These are phyloP conservation scores for Leccinum sublutescens DNA, from an alignment of 768 basidiomycete genomes.

Conservation along the genomic window DNA sequence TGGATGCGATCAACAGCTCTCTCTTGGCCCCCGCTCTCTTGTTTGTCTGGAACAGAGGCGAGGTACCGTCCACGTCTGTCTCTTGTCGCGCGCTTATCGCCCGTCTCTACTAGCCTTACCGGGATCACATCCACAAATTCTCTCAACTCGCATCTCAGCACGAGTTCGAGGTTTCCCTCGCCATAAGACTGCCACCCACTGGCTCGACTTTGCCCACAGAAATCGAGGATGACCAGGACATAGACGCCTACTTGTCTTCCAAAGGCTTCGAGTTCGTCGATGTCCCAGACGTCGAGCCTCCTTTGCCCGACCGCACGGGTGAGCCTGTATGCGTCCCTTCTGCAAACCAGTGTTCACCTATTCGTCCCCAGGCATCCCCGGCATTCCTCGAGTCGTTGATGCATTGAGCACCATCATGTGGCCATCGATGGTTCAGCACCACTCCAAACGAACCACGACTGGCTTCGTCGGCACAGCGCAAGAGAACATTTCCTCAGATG, in stretches of 20 bases:
- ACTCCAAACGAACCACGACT: constrained; percentile 3
- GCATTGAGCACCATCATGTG: constrained; percentile 87
- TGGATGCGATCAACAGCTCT: constrained; percentile 40
- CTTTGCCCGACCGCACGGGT: constrained; percentile 19
- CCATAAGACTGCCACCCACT: constrained; percentile 49
- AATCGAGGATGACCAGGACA: constrained; percentile 48
- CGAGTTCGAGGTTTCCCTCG: constrained; percentile 71
- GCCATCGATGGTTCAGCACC: constrained; percentile 61
- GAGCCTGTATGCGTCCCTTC: neutral
- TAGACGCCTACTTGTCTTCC: constrained; percentile 65
- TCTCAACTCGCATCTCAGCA: constrained; percentile 46
- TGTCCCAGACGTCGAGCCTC: constrained; percentile 12
- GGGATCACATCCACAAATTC: constrained; percentile 52
- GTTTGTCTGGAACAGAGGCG: constrained; percentile 65
- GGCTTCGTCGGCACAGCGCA: neutral
- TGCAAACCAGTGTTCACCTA: neutral
- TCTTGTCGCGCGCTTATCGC: constrained; percentile 3
- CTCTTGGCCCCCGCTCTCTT: constrained; percentile 60
- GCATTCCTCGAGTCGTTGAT: constrained; percentile 69
- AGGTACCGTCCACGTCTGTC: constrained; percentile 41
- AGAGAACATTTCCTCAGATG: constrained; percentile 11
- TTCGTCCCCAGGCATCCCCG: constrained; percentile 41
- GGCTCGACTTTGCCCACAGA: constrained; percentile 20
- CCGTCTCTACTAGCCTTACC: constrained; percentile 52
- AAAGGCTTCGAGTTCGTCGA: constrained; percentile 80